Evolutionary conservation across 768 basidiomycete species (phyloP).

Genomic region (Hysterangium stoloniferum): DNA sequence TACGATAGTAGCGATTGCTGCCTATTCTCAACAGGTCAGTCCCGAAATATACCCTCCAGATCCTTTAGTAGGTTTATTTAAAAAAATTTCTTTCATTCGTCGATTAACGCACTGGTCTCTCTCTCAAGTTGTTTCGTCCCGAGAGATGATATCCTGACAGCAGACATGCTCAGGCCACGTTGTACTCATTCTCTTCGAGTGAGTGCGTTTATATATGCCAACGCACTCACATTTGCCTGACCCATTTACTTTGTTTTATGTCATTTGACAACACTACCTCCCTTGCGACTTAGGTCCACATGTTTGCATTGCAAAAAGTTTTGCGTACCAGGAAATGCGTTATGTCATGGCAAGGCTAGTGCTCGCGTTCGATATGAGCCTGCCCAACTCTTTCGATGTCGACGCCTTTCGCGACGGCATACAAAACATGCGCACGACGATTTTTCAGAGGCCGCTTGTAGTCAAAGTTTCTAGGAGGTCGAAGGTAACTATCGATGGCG

Average conservation of each 20-base stretch:
- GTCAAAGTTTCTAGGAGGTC: no score
- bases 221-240: no score
- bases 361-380: conserved; percentile 23
- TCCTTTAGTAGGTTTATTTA: conserved; percentile 11
- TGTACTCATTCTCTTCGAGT: conserved; percentile 24
- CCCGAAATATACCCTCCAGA: conserved; percentile 26
- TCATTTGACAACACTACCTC: no score
- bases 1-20: conserved; percentile 24
- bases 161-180: conserved; percentile 21
- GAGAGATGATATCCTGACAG: conserved; percentile 28
- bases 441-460: conserved; percentile 23
- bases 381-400: conserved; percentile 22
- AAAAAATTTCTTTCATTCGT: background rate
- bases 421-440: conserved; percentile 25
- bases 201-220: conserved; percentile 17
- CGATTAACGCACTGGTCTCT: no score
- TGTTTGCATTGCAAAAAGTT: conserved; percentile 24
- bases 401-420: conserved; percentile 22
- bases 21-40: conserved; percentile 22
- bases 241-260: no score
- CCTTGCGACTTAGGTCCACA: conserved; percentile 23
- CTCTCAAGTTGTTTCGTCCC: conserved; percentile 20
- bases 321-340: conserved; percentile 27
- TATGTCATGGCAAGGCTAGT: conserved; percentile 21
- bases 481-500: no score